Conservation (phyloP, 176 grass and related monocot species). For the Avena atlantica region DNA sequence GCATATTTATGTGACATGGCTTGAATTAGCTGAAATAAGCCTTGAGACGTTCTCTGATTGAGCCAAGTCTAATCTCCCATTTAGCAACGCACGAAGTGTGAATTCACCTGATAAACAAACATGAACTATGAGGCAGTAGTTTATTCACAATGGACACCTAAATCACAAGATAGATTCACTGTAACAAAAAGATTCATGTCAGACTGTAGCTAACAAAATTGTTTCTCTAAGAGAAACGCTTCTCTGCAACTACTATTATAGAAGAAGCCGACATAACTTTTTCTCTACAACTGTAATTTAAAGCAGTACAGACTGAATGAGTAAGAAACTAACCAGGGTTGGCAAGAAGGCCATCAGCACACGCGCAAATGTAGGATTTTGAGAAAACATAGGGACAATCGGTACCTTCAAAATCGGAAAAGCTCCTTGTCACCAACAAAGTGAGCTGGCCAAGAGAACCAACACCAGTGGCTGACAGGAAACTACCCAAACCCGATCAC, state of each 20-base stretch:
- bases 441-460: too few species aligned
- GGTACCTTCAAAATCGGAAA: slow-evolving; percentile 53
- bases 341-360: too few species aligned
- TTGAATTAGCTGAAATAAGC: slow-evolving; percentile 89
- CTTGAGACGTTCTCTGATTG: slow-evolving; percentile 85
- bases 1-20: slow-evolving; percentile 41
- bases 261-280: too few species aligned
- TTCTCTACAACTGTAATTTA: too few species aligned
- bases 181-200: neutral
- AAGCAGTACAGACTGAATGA: too few species aligned
- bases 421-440: too few species aligned
- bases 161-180: neutral
- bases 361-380: slow-evolving; percentile 35
- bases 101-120: slow-evolving; percentile 69
- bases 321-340: too few species aligned
- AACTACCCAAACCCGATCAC: too few species aligned
- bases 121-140: slow-evolving; percentile 21
- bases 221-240: neutral
- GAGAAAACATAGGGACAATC: slow-evolving; percentile 82
- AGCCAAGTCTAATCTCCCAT: slow-evolving; percentile 87
- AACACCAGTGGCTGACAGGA: too few species aligned
- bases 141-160: neutral
- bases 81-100: slow-evolving; percentile 87
- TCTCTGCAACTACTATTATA: neutral
- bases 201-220: neutral